Base-by-base conservation (phyloP, 495 filamentous ascomycete species). In the Aspergillus carlsbadensis region DNA sequence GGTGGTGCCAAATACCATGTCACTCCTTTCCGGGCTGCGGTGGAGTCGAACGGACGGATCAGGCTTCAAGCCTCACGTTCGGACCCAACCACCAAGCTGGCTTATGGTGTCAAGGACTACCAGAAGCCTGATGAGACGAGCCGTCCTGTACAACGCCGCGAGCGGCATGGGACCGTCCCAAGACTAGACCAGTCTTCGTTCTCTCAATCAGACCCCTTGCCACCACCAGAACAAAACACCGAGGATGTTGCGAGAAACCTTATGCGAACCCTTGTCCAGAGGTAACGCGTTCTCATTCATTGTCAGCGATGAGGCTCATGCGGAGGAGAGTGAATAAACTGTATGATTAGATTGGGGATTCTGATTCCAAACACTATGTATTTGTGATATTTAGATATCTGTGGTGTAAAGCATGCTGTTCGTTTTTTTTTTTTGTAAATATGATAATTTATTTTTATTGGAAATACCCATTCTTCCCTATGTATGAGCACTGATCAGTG, bases 1-100 rank as follows among this genome's bases (percentile, higher is more conserved):
- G 89, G 89, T 55, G 90, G 90, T 46, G 71, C 73, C 29, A 92
- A 90, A 70, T 65, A 85, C 24, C 87, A 80, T 74, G 82, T 87
- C 34, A 76, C 80, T 36, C 78, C 86, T 20, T 67, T 65, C 47
- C 69, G 65, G 17, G 88, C 86, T 13, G 72, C 62, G 18, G 69
- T 92, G 24, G 78, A 86, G 63, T 74, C 86, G 1, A 68, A 76
- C 17, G 90, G 89, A 33, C 74, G 77, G 49, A 76, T 91, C 33
- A 58, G 66, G 13, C 63, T 91, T 53, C 60, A 62, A 3, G 75
- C 84, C 13, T 63, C 64, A 31, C 73, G 78, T 14, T 74, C 82
- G 1, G 69, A 74, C 31, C 24, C 61, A 14, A 72, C 73, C 41
- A 67, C 77, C 10, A 71, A 78, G 54, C 68, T 80, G 14, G 78